Evolutionary conservation across 2,329 filamentous ascomycete species (phyloP).

Genomic region (Zasmidium citrigriseum): DNA sequence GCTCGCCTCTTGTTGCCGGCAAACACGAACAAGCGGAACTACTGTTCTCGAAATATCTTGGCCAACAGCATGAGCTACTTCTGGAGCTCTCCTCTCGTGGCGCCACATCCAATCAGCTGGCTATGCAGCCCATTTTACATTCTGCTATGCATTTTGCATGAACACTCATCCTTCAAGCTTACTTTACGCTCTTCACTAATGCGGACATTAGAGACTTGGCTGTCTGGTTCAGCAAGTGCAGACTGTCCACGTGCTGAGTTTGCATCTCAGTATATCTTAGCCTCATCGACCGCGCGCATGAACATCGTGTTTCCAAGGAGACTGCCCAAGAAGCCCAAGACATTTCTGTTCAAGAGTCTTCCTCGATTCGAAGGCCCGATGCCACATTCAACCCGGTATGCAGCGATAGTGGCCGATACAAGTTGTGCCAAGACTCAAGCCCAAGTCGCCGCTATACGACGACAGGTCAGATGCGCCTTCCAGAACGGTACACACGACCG

Average conservation of each 20-base stretch:
- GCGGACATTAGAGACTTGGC: background rate
- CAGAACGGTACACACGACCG: no score
- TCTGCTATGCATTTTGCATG: background rate
- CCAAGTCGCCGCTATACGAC: no score
- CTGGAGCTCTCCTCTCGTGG: no score
- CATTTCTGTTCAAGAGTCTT: background rate
- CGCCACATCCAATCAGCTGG: background rate
- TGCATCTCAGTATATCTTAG: background rate
- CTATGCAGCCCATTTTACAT: background rate
- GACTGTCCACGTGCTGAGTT: background rate
- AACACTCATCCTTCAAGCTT: background rate
- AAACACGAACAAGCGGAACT: no score
- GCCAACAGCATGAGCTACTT: no score
- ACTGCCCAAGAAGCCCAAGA: background rate
- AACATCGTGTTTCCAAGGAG: background rate
- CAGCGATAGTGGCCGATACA: no score
- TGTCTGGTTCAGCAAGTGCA: background rate
- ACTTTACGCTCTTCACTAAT: background rate
- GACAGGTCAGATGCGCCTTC: no score
- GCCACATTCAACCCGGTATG: no score
- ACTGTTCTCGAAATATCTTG: no score
- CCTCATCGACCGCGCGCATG: background rate
- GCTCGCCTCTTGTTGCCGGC: no score
- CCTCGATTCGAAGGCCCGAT: no score
- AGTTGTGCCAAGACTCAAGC: no score